A percentile compares a stretch with the other conserved stretches of the same genome.
These are phyloP conservation scores for Fusarium sp. DNA, from an alignment of 2,329 filamentous ascomycete species.

Conservation along the genomic window DNA sequence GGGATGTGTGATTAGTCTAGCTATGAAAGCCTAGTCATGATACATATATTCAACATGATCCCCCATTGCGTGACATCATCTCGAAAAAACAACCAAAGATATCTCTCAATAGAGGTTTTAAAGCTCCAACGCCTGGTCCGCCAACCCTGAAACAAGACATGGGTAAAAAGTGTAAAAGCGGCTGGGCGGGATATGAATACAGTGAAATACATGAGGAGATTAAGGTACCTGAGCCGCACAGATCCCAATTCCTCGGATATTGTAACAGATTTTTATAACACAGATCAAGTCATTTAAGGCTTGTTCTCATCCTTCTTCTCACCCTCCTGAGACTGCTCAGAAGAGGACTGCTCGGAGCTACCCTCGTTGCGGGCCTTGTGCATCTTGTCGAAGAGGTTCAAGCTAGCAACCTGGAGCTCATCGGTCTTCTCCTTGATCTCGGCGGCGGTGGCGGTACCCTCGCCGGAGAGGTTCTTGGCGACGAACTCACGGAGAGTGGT, in stretches of 20 bases:
- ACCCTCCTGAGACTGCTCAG: slow-evolving; percentile 67
- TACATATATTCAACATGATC: slow-evolving; percentile 59
- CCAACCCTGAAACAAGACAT: slow-evolving; percentile 62
- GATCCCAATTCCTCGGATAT: slow-evolving; percentile 51
- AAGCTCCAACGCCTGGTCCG: slow-evolving; percentile 66
- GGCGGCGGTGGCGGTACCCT: slow-evolving; percentile 84
- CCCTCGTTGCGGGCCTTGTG: slow-evolving; percentile 90
- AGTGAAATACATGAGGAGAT: slow-evolving; percentile 59
- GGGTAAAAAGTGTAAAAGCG: slow-evolving; percentile 57
- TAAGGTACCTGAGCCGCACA: slow-evolving; percentile 53
- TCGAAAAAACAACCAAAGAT: slow-evolving; percentile 60
- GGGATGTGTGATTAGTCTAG: slow-evolving; percentile 69
- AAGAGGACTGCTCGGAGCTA: slow-evolving; percentile 63
- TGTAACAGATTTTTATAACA: slow-evolving; percentile 48
- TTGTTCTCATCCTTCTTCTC: slow-evolving; percentile 84
- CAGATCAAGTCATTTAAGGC: slow-evolving; percentile 62
- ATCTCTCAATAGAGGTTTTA: slow-evolving; percentile 59
- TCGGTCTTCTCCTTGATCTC: slow-evolving; percentile 99
- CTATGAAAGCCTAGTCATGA: slow-evolving; percentile 57
- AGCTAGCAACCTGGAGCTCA: slow-evolving; percentile 92
- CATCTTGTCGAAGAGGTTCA: slow-evolving; percentile 99
- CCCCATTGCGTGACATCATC: slow-evolving; percentile 59
- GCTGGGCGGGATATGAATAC: slow-evolving; percentile 64
- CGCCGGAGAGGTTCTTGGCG: slow-evolving; percentile 93
- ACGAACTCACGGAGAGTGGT: slow-evolving; percentile 86